A percentile compares a stretch with the other conserved stretches of the same genome.
phyloP scores from a whole-genome alignment of 768 basidiomycete species.

The Kwoniella dendrophila region DNA sequence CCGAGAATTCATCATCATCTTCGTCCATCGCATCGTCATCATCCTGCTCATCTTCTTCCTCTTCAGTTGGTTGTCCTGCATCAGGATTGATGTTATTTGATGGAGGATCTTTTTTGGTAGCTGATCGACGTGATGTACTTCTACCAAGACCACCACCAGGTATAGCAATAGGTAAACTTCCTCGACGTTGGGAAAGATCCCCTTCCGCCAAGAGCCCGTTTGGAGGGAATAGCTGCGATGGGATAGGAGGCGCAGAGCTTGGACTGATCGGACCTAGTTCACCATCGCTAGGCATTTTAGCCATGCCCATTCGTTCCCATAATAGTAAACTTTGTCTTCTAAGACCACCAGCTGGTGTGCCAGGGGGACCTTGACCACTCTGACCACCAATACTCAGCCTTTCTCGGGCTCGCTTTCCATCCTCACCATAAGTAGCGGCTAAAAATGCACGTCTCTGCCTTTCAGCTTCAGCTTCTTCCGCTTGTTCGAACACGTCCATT shows the following conservation, averaged over 20 bases:
- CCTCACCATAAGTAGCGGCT: conserved; percentile 48
- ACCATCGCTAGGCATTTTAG: conserved; percentile 13
- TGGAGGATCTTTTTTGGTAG: conserved; percentile 24
- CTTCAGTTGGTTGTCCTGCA: conserved; percentile 17
- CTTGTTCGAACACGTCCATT: conserved; percentile 41
- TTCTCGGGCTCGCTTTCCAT: conserved; percentile 43
- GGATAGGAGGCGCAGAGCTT: conserved; percentile 23
- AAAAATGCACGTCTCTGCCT: conserved; percentile 51
- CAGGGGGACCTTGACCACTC: conserved; percentile 17
- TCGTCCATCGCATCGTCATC: conserved; percentile 10
- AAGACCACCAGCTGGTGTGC: conserved; percentile 19
- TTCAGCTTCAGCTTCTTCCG: conserved; percentile 53
- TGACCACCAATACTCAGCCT: conserved; percentile 39
- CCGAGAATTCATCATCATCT: background rate
- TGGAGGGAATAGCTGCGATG: background rate
- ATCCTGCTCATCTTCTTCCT: conserved; percentile 22
- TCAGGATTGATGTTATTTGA: conserved; percentile 17
- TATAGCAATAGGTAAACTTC: conserved; percentile 53
- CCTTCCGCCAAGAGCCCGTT: background rate
- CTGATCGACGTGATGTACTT: conserved; percentile 29
- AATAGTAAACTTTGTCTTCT: conserved; percentile 44
- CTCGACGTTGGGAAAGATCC: conserved; percentile 34
- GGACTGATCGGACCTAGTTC: conserved; percentile 25
- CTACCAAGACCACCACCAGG: conserved; percentile 38
- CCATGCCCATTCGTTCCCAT: conserved; percentile 44